These are phyloP conservation scores for Hypoxylon subgilvum DNA, from an alignment of 495 filamentous ascomycete species.

Conservation along the genomic window DNA sequence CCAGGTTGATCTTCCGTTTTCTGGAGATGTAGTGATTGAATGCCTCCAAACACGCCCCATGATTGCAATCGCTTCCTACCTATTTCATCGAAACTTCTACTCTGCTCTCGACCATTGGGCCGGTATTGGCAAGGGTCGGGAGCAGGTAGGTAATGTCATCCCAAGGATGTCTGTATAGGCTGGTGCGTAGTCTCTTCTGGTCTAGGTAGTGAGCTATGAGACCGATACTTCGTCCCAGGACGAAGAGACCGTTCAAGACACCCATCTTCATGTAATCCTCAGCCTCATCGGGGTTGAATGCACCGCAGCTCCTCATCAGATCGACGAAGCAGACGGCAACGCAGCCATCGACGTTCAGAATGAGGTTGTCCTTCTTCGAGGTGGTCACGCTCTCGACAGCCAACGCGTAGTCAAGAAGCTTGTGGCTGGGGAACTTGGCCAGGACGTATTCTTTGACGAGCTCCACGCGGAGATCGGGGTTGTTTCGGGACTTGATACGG, in stretches of 20 bases:
- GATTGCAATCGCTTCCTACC: slow-evolving; percentile 16
- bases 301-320: slow-evolving; percentile 95
- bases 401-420: slow-evolving; percentile 97
- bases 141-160: slow-evolving; percentile 97
- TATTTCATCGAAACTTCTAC: slow-evolving; percentile 79
- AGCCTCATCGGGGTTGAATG: slow-evolving; percentile 82
- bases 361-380: slow-evolving; percentile 99
- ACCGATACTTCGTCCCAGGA: slow-evolving; percentile 93
- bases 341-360: slow-evolving; percentile 98
- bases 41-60: slow-evolving; percentile 23
- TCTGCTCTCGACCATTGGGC: slow-evolving; percentile 82
- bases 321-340: slow-evolving; percentile 99
- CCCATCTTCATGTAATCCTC: slow-evolving; percentile 90
- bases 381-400: slow-evolving; percentile 98
- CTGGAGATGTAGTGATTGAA: not conserved
- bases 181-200: slow-evolving; percentile 97
- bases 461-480: slow-evolving; percentile 98
- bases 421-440: slow-evolving; percentile 95
- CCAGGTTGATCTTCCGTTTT: slow-evolving; percentile 6
- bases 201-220: slow-evolving; percentile 99
- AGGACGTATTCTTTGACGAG: slow-evolving; percentile 98
- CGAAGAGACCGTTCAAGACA: slow-evolving; percentile 98
- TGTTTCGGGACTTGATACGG: slow-evolving; percentile 99
- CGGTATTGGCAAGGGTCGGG: slow-evolving; percentile 74
- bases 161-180: slow-evolving; percentile 98